Evolutionary conservation across 345 rosid species (phyloP).

Genomic region (Murraya koenigii): DNA sequence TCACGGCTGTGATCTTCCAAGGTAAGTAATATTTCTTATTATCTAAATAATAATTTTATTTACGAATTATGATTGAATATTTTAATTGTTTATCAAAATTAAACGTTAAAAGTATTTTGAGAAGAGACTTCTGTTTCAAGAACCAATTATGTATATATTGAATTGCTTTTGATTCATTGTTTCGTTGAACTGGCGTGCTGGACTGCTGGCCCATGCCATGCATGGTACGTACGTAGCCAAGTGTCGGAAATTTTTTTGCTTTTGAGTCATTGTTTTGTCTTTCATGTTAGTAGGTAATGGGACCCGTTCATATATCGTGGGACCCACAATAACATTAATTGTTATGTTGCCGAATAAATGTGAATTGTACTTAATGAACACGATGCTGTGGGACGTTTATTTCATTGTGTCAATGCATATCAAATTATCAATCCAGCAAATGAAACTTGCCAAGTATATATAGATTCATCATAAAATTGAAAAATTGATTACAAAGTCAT

Average conservation of each 20-base stretch:
- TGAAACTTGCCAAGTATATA: no score
- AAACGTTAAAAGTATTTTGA: background rate
- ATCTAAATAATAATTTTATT: background rate
- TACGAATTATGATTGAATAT: no score
- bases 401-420: no score
- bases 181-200: background rate
- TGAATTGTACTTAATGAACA: no score
- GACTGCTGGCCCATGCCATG: background rate
- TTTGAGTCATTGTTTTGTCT: background rate
- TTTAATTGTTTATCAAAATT: background rate
- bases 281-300: background rate
- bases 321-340: no score
- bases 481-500: background rate
- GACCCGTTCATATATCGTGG: background rate
- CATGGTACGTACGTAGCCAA: background rate
- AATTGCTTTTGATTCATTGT: background rate
- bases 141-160: no score
- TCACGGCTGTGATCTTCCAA: conserved; percentile 75
- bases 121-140: background rate
- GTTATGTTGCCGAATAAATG: no score
- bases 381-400: no score
- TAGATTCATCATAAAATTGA: no score
- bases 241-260: background rate
- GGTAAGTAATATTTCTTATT: conserved; percentile 29
- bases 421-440: no score